These are phyloP conservation scores for Juncus effusus DNA, from an alignment of 176 grass and related monocot species.

Conservation along the genomic window DNA sequence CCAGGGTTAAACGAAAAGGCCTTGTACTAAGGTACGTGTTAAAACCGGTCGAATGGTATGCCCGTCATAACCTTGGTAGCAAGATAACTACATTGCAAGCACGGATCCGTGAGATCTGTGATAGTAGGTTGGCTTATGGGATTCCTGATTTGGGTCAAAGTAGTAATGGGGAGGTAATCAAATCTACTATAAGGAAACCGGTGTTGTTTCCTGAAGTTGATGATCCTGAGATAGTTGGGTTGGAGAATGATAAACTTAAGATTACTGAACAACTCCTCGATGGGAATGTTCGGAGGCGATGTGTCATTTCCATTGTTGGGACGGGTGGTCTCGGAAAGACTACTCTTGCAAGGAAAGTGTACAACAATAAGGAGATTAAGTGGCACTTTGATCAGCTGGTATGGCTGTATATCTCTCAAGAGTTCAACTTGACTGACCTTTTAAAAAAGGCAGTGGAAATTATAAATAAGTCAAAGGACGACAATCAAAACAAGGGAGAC, in stretches of 20 bases:
- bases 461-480: no score
- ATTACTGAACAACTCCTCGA: conserved; percentile 9
- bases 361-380: not conserved
- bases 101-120: not conserved
- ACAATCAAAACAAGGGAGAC: no score
- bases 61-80: not conserved
- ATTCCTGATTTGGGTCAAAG: not conserved
- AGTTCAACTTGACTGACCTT: no score
- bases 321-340: conserved; percentile 33
- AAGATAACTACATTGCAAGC: not conserved
- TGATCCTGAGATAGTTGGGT: conserved; percentile 15
- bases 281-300: not conserved
- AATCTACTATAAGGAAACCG: not conserved
- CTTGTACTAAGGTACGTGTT: not conserved
- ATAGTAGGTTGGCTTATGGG: no score
- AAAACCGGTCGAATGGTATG: not conserved
- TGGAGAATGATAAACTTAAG: conserved; percentile 1
- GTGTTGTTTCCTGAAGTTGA: not conserved
- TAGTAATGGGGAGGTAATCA: not conserved
- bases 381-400: no score
- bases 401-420: no score
- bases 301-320: conserved; percentile 24
- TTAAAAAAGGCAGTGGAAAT: no score
- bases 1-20: not conserved
- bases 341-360: conserved; percentile 21